Evolutionary conservation across 2,329 filamentous ascomycete species (phyloP).

Genomic region (Amauroascus verrucosus): DNA sequence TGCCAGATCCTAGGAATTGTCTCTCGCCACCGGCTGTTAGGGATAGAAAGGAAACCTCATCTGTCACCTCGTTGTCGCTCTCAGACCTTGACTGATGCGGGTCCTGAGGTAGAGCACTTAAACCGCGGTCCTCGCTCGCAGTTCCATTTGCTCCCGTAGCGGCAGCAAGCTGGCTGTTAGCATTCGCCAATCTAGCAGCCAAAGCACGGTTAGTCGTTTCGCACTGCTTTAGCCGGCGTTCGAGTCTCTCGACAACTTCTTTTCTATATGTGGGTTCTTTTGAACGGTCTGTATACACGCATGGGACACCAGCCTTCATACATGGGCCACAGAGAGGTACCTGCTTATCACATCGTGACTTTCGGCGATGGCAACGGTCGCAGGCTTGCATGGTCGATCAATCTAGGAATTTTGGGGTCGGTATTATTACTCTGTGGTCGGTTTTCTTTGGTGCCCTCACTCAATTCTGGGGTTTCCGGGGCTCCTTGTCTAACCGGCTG

Average conservation of each 20-base stretch:
- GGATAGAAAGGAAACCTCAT: conserved; percentile 38
- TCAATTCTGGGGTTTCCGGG: background rate
- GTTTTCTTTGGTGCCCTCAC: background rate
- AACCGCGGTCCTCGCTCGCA: background rate
- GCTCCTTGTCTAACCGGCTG: conserved; percentile 7
- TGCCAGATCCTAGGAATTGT: conserved; percentile 33
- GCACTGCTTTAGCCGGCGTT: conserved; percentile 24
- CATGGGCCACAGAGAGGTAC: conserved; percentile 31
- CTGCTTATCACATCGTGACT: conserved; percentile 35
- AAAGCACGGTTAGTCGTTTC: conserved; percentile 15
- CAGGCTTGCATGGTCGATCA: conserved; percentile 23
- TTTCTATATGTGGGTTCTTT: conserved; percentile 25
- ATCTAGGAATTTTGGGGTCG: background rate
- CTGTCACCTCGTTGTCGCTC: conserved; percentile 27
- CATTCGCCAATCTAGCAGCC: conserved; percentile 13
- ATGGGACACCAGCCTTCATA: conserved; percentile 26
- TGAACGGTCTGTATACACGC: conserved; percentile 20
- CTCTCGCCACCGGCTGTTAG: conserved; percentile 35
- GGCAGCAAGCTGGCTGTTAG: conserved; percentile 9
- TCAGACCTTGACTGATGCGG: conserved; percentile 8
- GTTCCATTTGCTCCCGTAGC: background rate
- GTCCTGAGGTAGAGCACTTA: background rate
- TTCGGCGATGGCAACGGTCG: conserved; percentile 35
- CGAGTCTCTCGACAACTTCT: conserved; percentile 29
- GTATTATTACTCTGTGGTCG: background rate